Conservation (phyloP, 768 basidiomycete genomes). For the Daedaleopsis nitida region DNA sequence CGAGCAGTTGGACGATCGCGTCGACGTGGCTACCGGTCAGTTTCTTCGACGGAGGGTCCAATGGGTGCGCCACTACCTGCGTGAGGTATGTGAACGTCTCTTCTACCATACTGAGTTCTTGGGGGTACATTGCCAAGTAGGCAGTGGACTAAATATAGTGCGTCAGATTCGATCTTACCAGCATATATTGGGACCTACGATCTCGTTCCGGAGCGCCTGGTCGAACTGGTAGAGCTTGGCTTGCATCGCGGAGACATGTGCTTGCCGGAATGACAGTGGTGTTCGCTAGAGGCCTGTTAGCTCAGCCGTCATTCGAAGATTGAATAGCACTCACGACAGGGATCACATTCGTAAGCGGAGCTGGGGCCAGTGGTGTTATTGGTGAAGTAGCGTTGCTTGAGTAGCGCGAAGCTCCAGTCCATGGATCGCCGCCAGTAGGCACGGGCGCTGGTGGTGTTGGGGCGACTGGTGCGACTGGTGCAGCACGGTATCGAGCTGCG, state of each 20-base stretch:
- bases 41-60: constrained; percentile 32
- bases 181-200: constrained; percentile 46
- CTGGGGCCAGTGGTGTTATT: constrained; percentile 37
- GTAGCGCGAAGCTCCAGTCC: constrained; percentile 72
- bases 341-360: constrained; percentile 28
- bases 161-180: not conserved
- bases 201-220: constrained; percentile 64
- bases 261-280: constrained; percentile 82
- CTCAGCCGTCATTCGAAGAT: not conserved
- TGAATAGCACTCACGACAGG: constrained; percentile 25
- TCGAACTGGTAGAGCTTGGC: constrained; percentile 78
- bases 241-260: constrained; percentile 76
- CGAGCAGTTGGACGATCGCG: constrained; percentile 61
- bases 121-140: constrained; percentile 67
- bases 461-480: constrained; percentile 23
- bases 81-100: constrained; percentile 65
- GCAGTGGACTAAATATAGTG: constrained; percentile 57
- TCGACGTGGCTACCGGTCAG: constrained; percentile 57
- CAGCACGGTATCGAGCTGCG: constrained; percentile 34
- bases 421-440: constrained; percentile 62
- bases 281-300: constrained; percentile 46
- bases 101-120: constrained; percentile 59
- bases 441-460: constrained; percentile 29
- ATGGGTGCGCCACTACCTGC: constrained; percentile 44
- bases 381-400: constrained; percentile 33